phyloP scores from a whole-genome alignment of 345 rosid genomes.

The Cardamine resedifolia region DNA sequence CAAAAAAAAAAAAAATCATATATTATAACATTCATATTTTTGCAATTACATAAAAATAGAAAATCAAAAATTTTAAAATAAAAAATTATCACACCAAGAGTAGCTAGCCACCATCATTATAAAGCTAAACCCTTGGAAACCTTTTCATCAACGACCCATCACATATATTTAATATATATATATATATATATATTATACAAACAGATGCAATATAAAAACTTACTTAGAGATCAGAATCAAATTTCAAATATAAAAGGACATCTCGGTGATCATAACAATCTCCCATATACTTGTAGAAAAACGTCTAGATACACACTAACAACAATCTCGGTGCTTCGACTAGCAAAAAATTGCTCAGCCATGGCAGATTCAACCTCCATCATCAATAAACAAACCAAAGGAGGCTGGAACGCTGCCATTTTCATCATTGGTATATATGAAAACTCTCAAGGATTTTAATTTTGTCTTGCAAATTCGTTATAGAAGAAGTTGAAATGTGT shows the following conservation, averaged over 20 bases:
- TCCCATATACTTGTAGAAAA: neutral
- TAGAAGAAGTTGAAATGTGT: neutral
- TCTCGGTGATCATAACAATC: conserved; percentile 26
- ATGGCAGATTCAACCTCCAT: conserved; percentile 28
- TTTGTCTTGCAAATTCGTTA: neutral
- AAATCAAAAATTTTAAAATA: neutral
- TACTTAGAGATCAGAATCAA: neutral
- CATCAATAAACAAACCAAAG: conserved; percentile 33
- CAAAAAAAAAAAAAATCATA: too few relatives aligned
- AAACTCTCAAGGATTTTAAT: neutral
- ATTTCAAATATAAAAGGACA: neutral
- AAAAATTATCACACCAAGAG: neutral
- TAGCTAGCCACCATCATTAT: neutral
- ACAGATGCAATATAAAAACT: neutral
- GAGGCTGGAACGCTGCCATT: conserved; percentile 91
- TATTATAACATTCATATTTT: too few relatives aligned
- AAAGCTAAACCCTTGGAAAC: neutral
- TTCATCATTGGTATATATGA: conserved; percentile 60
- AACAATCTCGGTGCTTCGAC: conserved; percentile 4
- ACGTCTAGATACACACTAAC: conserved; percentile 28
- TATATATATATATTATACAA: neutral
- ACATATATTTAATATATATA: neutral
- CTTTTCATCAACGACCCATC: conserved; percentile 5
- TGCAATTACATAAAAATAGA: neutral
- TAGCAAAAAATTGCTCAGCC: conserved; percentile 7